These are phyloP conservation scores for Coccinonectria pachysandricola DNA, from an alignment of 2,329 filamentous ascomycete species.

Conservation along the genomic window DNA sequence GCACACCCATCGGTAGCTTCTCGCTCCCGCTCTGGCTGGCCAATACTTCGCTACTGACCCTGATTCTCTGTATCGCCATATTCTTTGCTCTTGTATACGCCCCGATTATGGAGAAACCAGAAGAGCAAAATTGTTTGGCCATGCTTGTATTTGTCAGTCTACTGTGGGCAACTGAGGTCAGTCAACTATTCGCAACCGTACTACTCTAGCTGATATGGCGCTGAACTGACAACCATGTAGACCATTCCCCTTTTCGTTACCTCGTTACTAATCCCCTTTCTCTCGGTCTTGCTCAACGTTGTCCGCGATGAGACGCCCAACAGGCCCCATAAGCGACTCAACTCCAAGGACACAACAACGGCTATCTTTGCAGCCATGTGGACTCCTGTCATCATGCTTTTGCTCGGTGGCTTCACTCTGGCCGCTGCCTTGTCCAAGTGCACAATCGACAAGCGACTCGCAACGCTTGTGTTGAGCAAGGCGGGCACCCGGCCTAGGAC, in stretches of 20 bases:
- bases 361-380: slow-evolving; percentile 95
- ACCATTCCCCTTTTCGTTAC: slow-evolving; percentile 96
- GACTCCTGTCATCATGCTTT: slow-evolving; percentile 97
- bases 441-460: slow-evolving; percentile 94
- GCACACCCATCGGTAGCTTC: slow-evolving; percentile 71
- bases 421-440: slow-evolving; percentile 94
- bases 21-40: slow-evolving; percentile 72
- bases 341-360: slow-evolving; percentile 68
- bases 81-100: slow-evolving; percentile 66
- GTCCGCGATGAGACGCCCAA: slow-evolving; percentile 59
- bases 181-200: slow-evolving; percentile 8
- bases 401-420: slow-evolving; percentile 91
- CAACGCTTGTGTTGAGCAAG: slow-evolving; percentile 91
- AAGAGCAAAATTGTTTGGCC: slow-evolving; percentile 93
- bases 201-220: neutral
- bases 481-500: slow-evolving; percentile 83
- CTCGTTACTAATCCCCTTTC: slow-evolving; percentile 83
- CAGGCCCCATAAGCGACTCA: slow-evolving; percentile 55
- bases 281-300: slow-evolving; percentile 78
- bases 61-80: slow-evolving; percentile 58
- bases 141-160: slow-evolving; percentile 89
- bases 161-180: slow-evolving; percentile 90
- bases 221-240: slow-evolving; percentile 29
- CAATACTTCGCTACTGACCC: slow-evolving; percentile 67
- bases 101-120: slow-evolving; percentile 74